These are phyloP conservation scores for Ophiostoma ulmi DNA, from an alignment of 2,329 filamentous ascomycete genomes.

Conservation along the genomic window DNA sequence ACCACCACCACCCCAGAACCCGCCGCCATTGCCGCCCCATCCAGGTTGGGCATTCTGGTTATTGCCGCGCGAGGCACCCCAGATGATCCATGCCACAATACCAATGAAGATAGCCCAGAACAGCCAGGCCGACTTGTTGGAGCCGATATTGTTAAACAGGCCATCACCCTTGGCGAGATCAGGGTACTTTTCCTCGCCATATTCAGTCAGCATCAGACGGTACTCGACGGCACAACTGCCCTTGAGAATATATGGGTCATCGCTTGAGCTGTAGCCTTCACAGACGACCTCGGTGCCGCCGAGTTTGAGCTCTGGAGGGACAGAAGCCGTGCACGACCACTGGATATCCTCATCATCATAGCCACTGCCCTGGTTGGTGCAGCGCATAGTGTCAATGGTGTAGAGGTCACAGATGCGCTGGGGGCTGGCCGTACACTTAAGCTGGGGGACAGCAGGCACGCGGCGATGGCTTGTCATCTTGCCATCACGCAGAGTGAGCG, in stretches of 20 bases:
- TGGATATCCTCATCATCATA: conserved; percentile 78
- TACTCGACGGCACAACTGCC: conserved; percentile 95
- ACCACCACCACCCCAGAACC: conserved; percentile 40
- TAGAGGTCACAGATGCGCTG: conserved; percentile 62
- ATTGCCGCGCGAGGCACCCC: conserved; percentile 38
- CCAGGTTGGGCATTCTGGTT: conserved; percentile 2
- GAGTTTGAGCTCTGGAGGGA: conserved; percentile 61
- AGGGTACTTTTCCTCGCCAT: conserved; percentile 68
- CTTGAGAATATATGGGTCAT: conserved; percentile 82
- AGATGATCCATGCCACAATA: conserved; percentile 58
- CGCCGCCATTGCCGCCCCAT: conserved; percentile 32
- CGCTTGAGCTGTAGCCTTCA: conserved; percentile 72
- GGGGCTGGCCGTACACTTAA: conserved; percentile 66
- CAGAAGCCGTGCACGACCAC: conserved; percentile 73
- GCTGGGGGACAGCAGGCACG: conserved; percentile 68
- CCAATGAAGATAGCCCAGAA: conserved; percentile 60
- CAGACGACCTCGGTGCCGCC: conserved; percentile 86
- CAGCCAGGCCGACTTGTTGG: conserved; percentile 31
- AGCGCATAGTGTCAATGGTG: conserved; percentile 77
- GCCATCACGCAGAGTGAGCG: conserved; percentile 67
- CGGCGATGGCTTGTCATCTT: conserved; percentile 70
- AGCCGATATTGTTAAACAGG: neutral
- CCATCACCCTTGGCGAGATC: conserved; percentile 39
- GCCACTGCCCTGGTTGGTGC: conserved; percentile 75
- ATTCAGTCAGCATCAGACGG: conserved; percentile 67